phyloP scores from a whole-genome alignment of 306 rosid genomes.

The Citrullus colocynthis region DNA sequence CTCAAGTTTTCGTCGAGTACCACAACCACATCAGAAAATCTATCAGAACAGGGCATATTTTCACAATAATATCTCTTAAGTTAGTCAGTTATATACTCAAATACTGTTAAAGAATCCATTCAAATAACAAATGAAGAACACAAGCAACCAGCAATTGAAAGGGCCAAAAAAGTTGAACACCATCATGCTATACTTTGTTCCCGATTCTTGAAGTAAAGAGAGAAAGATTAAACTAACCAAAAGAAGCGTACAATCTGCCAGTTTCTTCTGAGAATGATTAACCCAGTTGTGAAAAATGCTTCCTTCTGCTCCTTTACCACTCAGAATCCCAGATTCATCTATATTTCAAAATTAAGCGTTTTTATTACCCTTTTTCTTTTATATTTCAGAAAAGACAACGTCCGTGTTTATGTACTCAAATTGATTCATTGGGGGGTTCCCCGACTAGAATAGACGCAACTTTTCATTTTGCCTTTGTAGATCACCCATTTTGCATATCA shows the following conservation, averaged over 20 bases:
- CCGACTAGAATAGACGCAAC: neutral
- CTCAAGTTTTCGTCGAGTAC: neutral
- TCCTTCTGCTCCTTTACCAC: neutral
- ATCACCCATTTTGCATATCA: neutral
- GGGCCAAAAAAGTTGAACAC: neutral
- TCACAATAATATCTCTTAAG: neutral
- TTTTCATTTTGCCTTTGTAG: neutral
- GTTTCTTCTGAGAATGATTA: constrained; percentile 3
- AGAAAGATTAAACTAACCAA: neutral
- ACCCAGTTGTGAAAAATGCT: constrained; percentile 7
- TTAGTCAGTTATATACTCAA: neutral
- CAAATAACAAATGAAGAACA: neutral
- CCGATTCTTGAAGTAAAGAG: neutral
- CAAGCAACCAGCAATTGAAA: neutral
- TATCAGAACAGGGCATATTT: neutral
- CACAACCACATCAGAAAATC: neutral
- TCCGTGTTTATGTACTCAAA: constrained; percentile 1
- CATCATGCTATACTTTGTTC: neutral
- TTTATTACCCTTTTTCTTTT: neutral
- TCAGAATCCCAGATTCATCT: constrained; percentile 6
- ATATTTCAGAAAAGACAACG: neutral
- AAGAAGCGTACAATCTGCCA: neutral
- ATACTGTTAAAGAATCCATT: neutral
- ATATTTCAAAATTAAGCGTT: neutral
- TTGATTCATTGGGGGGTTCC: neutral